A percentile compares a stretch with the other conserved stretches of the same genome.
Evolutionary conservation across 75 land plant genomes (phyloP).

Genomic region (Picea glauca): DNA sequence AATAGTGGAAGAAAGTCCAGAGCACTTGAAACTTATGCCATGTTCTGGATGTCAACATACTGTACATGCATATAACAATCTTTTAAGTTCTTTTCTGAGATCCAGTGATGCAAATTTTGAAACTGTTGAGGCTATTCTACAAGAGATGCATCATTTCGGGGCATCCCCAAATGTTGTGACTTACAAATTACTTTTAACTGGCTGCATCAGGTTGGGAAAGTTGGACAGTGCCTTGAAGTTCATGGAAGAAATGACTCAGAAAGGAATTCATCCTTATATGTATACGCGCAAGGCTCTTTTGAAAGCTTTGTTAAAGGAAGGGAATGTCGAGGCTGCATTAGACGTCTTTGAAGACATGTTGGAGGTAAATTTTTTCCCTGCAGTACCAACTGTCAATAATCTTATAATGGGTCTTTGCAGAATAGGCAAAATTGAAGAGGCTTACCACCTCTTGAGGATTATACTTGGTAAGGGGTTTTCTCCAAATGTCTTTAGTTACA

Average conservation of each 20-base stretch:
- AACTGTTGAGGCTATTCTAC: slow-evolving; percentile 6
- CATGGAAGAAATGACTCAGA: slow-evolving; percentile 23
- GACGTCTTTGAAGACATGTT: slow-evolving; percentile 25
- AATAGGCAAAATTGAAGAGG: slow-evolving; percentile 14
- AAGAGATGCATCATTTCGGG: slow-evolving; percentile 26
- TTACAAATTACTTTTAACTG: slow-evolving; percentile 26
- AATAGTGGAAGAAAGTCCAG: slow-evolving; percentile 7
- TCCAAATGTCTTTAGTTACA: slow-evolving; percentile 25
- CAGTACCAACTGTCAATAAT: background rate
- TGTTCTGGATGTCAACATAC: slow-evolving; percentile 10
- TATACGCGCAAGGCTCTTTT: slow-evolving; percentile 17
- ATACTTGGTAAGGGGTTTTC: slow-evolving; percentile 20
- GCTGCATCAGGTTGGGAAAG: slow-evolving; percentile 25
- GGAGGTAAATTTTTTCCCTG: slow-evolving; percentile 20
- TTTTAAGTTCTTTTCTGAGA: slow-evolving; percentile 21
- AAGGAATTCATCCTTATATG: slow-evolving; percentile 30
- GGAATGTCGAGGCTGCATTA: slow-evolving; percentile 14
- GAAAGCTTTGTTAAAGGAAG: slow-evolving; percentile 15
- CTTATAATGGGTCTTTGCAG: slow-evolving; percentile 22
- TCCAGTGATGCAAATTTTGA: slow-evolving; percentile 9
- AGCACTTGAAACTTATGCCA: slow-evolving; percentile 10
- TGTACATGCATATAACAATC: slow-evolving; percentile 17
- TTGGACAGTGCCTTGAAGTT: slow-evolving; percentile 23
- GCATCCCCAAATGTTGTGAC: slow-evolving; percentile 18
- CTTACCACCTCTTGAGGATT: slow-evolving; percentile 14